Evolutionary conservation across 2,329 filamentous ascomycete genomes (phyloP).

Genomic region (Penicillium sp.): DNA sequence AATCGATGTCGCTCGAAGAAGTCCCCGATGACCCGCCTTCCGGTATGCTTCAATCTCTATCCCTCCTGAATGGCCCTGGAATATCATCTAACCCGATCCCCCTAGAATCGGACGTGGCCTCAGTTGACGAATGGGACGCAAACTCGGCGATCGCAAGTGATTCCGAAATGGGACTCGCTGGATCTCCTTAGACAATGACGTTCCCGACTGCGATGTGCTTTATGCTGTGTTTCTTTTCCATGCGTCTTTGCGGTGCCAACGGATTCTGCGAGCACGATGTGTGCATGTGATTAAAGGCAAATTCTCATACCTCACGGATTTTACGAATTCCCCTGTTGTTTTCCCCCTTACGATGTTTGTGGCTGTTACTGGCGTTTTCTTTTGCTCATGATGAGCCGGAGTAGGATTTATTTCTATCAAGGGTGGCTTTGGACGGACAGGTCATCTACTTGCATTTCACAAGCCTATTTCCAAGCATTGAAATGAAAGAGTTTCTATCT

Average conservation of each 20-base stretch:
- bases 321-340: constrained; percentile 2
- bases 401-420: not conserved
- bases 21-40: constrained; percentile 39
- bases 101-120: constrained; percentile 40
- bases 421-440: not conserved
- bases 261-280: not conserved
- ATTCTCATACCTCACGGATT: constrained; percentile 3
- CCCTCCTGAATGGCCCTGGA: not conserved
- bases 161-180: constrained; percentile 38
- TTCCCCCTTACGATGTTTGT: not conserved
- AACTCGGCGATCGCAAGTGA: constrained; percentile 41
- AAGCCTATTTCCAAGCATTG: not conserved
- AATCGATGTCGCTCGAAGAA: constrained; percentile 36
- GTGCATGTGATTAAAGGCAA: not conserved
- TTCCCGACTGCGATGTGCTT: not conserved
- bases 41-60: constrained; percentile 29
- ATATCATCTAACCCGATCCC: constrained; percentile 1
- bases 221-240: not conserved
- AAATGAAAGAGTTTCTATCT: constrained; percentile 1
- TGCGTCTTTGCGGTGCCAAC: constrained; percentile 1
- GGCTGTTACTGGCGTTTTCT: not conserved
- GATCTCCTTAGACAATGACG: constrained; percentile 28
- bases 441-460: constrained; percentile 1
- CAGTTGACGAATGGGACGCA: constrained; percentile 42
- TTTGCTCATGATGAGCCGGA: not conserved